Percentiles rank a stretch among this genome's conserved stretches.
Evolutionary conservation across 345 rosid genomes (phyloP).

Genomic region (Lumnitzera racemosa): DNA sequence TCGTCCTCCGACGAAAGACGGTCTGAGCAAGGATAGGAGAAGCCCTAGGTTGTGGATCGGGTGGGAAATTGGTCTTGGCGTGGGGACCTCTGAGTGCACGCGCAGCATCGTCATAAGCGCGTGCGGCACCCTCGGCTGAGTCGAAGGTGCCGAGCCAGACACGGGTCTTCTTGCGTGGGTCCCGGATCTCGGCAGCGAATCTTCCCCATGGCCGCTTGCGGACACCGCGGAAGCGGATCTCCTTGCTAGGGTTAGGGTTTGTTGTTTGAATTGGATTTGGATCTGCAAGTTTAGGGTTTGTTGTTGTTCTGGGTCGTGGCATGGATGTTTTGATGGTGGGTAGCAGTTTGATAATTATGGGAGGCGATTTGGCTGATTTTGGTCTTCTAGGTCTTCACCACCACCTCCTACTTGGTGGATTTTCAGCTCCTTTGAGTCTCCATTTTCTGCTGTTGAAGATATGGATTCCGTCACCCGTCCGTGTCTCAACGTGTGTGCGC

Average conservation of each 20-base stretch:
- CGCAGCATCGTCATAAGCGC: constrained; percentile 31
- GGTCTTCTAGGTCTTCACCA: no score
- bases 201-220: constrained; percentile 14
- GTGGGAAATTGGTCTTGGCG: constrained; percentile 29
- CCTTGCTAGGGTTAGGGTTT: neutral
- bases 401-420: no score
- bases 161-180: constrained; percentile 32
- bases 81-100: constrained; percentile 26
- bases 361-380: no score
- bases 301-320: neutral
- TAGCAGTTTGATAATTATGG: no score
- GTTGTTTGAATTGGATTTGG: neutral
- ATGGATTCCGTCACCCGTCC: no score
- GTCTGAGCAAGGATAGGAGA: constrained; percentile 8
- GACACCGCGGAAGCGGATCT: constrained; percentile 24
- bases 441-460: no score
- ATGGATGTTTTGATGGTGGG: no score
- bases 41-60: neutral
- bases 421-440: no score
- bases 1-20: no score
- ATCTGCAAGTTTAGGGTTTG: constrained; percentile 4
- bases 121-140: constrained; percentile 29
- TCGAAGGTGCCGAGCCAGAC: constrained; percentile 33
- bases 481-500: no score
- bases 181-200: constrained; percentile 30